Conservation (phyloP, 768 basidiomycete species). For the Fistulinella prunicolor region DNA sequence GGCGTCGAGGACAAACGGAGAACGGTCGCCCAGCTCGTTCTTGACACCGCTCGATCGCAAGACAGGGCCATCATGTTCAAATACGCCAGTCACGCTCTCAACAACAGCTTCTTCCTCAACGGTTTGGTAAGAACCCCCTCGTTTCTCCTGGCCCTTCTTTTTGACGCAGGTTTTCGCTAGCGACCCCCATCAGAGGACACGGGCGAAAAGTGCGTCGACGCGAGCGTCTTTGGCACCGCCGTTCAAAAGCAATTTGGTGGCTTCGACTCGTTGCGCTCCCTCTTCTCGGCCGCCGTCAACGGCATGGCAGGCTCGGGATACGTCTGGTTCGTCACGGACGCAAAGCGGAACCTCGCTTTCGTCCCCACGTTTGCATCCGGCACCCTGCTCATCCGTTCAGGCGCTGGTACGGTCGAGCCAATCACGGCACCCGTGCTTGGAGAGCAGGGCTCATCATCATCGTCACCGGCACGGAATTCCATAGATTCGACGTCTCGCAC, state of each 20-base stretch:
- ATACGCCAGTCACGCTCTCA: conserved; percentile 88
- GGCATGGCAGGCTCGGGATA: conserved; percentile 81
- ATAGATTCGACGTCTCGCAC: too few relatives aligned
- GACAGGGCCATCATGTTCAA: conserved; percentile 74
- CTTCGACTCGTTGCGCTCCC: conserved; percentile 66
- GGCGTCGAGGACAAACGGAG: conserved; percentile 54
- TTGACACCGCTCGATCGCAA: conserved; percentile 58
- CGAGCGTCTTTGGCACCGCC: conserved; percentile 15
- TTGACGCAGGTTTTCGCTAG: conserved; percentile 1
- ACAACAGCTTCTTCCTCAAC: conserved; percentile 94
- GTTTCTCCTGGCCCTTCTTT: not conserved
- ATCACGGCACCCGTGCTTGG: conserved; percentile 30
- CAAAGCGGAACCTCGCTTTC: conserved; percentile 58
- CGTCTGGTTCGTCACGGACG: conserved; percentile 85
- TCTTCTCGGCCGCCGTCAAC: conserved; percentile 69
- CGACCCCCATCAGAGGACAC: conserved; percentile 30
- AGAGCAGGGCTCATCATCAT: conserved; percentile 9
- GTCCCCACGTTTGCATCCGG: conserved; percentile 87
- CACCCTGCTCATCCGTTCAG: conserved; percentile 76
- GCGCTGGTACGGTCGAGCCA: conserved; percentile 34
- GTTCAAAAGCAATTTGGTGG: conserved; percentile 53
- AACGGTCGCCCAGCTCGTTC: conserved; percentile 69
- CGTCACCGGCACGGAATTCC: too few relatives aligned
- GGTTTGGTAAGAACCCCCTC: conserved; percentile 58
- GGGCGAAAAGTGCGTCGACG: conserved; percentile 19